These are phyloP conservation scores for Plasmodium gaboni DNA, from an alignment of 169 alveolate genomes.

Conservation along the genomic window DNA sequence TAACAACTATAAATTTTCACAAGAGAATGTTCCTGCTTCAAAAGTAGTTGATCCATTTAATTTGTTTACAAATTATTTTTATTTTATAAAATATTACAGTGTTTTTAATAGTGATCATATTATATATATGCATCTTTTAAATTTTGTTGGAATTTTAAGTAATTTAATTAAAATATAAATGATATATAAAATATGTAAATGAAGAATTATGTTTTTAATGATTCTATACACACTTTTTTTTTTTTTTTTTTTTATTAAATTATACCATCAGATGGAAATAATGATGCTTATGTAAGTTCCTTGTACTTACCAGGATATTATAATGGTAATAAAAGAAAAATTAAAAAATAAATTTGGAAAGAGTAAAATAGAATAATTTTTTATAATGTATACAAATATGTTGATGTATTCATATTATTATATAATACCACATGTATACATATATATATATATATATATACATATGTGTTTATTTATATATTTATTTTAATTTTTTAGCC, in stretches of 20 bases:
- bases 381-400: too few relatives aligned
- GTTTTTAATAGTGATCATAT: conserved; percentile 29
- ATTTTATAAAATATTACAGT: conserved; percentile 58
- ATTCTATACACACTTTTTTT: background rate
- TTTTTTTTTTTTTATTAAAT: background rate
- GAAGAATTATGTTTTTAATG: background rate
- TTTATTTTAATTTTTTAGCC: conserved; percentile 22
- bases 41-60: background rate
- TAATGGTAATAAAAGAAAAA: conserved; percentile 25
- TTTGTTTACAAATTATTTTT: conserved; percentile 10
- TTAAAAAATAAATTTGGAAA: background rate
- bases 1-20: conserved; percentile 6
- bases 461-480: background rate
- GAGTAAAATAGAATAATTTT: background rate
- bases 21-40: background rate
- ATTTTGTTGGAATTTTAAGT: conserved; percentile 37
- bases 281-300: conserved; percentile 33
- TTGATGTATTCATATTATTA: too few relatives aligned
- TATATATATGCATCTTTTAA: conserved; percentile 49
- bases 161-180: conserved; percentile 1
- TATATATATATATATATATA: background rate
- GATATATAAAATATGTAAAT: background rate
- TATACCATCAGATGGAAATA: conserved; percentile 29
- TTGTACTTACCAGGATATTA: conserved; percentile 56
- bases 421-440: too few relatives aligned